A percentile compares a stretch with the other conserved stretches of the same genome.
These are phyloP conservation scores for Gnomoniopsis sp. DNA, from an alignment of 2,329 filamentous ascomycete species.

Conservation along the genomic window DNA sequence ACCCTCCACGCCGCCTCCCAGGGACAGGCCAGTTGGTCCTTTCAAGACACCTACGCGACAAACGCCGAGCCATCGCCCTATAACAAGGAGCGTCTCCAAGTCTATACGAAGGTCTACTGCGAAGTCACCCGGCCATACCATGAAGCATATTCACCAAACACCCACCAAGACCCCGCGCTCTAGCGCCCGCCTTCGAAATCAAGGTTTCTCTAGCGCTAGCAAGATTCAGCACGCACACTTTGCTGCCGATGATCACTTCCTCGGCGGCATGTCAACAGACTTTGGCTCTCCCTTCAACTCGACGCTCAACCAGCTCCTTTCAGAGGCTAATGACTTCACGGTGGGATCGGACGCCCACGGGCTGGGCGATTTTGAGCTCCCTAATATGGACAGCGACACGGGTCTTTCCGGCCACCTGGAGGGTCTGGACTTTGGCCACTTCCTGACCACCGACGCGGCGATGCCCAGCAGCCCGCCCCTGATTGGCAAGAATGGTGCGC, in stretches of 20 bases:
- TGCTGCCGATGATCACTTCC: conserved; percentile 27
- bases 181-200: conserved; percentile 29
- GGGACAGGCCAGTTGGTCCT: conserved; percentile 40
- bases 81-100: conserved; percentile 57
- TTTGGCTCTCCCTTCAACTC: conserved; percentile 58
- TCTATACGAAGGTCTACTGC: conserved; percentile 47
- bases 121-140: conserved; percentile 41
- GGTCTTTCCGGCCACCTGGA: conserved; percentile 25
- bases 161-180: conserved; percentile 40
- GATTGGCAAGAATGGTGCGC: conserved; percentile 21
- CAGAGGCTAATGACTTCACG: conserved; percentile 48
- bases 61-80: conserved; percentile 58
- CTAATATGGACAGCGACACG: conserved; percentile 33
- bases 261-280: conserved; percentile 16
- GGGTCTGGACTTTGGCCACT: conserved; percentile 43
- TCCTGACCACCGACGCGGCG: conserved; percentile 44
- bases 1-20: conserved; percentile 52
- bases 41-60: conserved; percentile 63
- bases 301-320: conserved; percentile 62
- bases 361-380: conserved; percentile 41
- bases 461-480: conserved; percentile 48
- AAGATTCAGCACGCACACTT: conserved; percentile 28
- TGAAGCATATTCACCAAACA: conserved; percentile 41
- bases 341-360: conserved; percentile 34
- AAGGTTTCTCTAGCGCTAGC: conserved; percentile 30